These are phyloP conservation scores for Rhizopus sp. DNA, from an alignment of 371 early-diverging fungal species.

Conservation along the genomic window DNA sequence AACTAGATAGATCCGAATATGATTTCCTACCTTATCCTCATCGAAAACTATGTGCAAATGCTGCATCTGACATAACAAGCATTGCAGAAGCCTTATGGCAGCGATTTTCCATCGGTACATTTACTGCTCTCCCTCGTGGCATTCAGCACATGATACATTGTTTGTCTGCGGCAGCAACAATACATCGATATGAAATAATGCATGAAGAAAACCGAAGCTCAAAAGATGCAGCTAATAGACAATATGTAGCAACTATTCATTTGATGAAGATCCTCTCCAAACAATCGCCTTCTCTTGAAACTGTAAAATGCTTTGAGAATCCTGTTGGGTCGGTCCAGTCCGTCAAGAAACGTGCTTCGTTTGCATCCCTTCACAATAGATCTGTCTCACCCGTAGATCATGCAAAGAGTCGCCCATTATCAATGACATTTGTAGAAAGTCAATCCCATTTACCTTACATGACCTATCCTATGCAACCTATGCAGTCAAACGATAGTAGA, in stretches of 20 bases:
- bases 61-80: constrained; percentile 47
- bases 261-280: constrained; percentile 33
- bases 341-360: neutral
- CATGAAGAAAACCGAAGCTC: constrained; percentile 11
- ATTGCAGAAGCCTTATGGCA: constrained; percentile 39
- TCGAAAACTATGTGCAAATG: constrained; percentile 35
- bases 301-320: constrained; percentile 12
- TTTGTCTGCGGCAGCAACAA: constrained; percentile 36
- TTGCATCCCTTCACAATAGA: constrained; percentile 1
- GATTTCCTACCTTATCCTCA: constrained; percentile 36
- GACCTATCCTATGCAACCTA: neutral
- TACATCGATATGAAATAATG: constrained; percentile 39
- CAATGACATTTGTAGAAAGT: constrained; percentile 1
- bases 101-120: constrained; percentile 21
- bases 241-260: constrained; percentile 26
- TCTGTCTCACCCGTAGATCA: neutral
- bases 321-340: no score
- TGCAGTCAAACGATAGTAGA: neutral
- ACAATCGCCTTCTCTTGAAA: constrained; percentile 38
- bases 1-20: constrained; percentile 25
- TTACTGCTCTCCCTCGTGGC: constrained; percentile 39
- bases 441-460: neutral
- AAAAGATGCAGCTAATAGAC: constrained; percentile 25
- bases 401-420: neutral
- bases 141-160: constrained; percentile 49